phyloP scores from a whole-genome alignment of 2,329 filamentous ascomycete species.

The Fusarium acutatum region DNA sequence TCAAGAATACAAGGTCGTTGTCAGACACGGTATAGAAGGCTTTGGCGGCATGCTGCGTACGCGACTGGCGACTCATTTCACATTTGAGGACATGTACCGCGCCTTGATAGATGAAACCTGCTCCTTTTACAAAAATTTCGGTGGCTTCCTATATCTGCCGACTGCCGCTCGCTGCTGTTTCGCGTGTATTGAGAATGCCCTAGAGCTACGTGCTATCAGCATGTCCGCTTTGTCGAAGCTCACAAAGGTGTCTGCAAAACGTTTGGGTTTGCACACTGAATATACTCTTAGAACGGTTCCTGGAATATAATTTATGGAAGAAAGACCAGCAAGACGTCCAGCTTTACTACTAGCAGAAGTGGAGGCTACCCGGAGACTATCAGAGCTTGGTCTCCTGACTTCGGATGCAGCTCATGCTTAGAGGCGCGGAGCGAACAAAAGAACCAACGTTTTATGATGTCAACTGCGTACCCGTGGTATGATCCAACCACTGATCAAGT shows the following conservation, averaged over 20 bases:
- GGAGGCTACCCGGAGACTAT: neutral
- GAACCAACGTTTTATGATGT: neutral
- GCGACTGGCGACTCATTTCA: neutral
- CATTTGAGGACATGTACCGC: neutral
- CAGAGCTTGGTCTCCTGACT: neutral
- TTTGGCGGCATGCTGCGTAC: neutral
- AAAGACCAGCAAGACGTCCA: neutral
- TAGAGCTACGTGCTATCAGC: neutral
- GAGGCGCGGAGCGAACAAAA: neutral
- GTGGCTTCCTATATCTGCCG: neutral
- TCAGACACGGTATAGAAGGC: neutral
- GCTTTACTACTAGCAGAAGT: neutral
- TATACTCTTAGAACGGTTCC: neutral
- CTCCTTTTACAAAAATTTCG: neutral
- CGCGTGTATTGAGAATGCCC: neutral
- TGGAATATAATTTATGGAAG: neutral
- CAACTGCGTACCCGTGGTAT: neutral
- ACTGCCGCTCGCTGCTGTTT: neutral
- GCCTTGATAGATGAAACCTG: neutral
- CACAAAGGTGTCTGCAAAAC: neutral
- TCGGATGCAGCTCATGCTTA: fast-evolving
- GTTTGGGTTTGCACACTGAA: fast-evolving
- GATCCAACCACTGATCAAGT: fast-evolving
- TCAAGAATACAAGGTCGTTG: neutral
- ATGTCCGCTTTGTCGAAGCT: neutral